Evolutionary conservation across 257 asterid species (phyloP), one percentile per base, ranked within the genome.

Genomic region (Solanum rostratum): DNA sequence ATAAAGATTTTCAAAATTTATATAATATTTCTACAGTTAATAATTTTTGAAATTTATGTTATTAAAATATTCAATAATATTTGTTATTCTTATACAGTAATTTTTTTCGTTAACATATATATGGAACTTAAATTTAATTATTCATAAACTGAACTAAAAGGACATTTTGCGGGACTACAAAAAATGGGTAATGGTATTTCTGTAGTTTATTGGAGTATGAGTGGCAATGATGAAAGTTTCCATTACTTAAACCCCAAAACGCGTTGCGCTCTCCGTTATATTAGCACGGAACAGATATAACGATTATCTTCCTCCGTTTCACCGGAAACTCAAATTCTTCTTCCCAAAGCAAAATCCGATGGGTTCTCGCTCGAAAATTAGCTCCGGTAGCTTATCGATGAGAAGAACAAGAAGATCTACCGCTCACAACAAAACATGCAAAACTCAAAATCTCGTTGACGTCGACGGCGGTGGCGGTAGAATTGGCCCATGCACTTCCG

Each of bases 181-280:
- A 43, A 24, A 43, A 83, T 39, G 33, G 41, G 5, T 1, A 41
- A 86, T 86, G 92, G 92, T 90, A 89, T 84, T 89, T 49, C 20
- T 70, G 94, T 91, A 74, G 57, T 89, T 88, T 73, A 66, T 1
- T 14, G 2, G 46, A 1, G 46, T 52, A 73, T 63, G 4, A 88
- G 86, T 86, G 93, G 90, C 86, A 83, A 65, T 41, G 13, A 3
- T 46, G 15, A 83, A 84, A n/a, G 59, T 20, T 43, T 62, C 79
- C 86, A 85, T 88, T 90, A 91, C 93, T 83, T 90, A 93, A 88
- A 89, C 88, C 87, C 91, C 83, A 33, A 84, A 88, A 86, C 91
- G 88, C 93, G 84, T 86, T 86, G 87, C 18, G 52, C 83, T 53
- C 37, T 89, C 65, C 89, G 86, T 83, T 84, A 65, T 43, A 84